Conservation (phyloP, 306 rosid species). For the Abrus pulchellus region DNA sequence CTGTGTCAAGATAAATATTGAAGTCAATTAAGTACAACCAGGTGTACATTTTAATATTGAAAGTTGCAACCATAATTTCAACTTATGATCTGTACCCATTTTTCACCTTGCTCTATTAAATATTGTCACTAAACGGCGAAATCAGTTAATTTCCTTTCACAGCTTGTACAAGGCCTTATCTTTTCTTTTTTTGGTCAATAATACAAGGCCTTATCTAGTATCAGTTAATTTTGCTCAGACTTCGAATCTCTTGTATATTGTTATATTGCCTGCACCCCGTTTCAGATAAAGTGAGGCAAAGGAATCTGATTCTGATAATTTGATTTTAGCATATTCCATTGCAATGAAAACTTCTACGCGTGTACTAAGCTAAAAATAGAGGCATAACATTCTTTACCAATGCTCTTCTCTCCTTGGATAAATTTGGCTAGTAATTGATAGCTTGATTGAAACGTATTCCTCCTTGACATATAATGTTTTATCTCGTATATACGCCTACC, state of each 20-base stretch:
- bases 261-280: not conserved
- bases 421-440: slow-evolving; percentile 26
- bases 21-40: not conserved
- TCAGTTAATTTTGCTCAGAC: not conserved
- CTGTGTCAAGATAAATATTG: not conserved
- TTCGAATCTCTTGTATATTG: not conserved
- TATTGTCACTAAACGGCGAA: not conserved
- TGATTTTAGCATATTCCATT: not conserved
- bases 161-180: not conserved
- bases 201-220: not conserved
- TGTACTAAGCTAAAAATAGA: slow-evolving; percentile 2
- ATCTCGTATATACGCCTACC: not conserved
- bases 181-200: not conserved
- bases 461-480: not conserved
- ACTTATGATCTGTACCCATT: not conserved
- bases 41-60: not conserved
- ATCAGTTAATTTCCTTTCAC: slow-evolving; percentile 17
- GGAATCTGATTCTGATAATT: not conserved
- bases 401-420: not conserved
- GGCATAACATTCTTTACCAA: slow-evolving; percentile 1
- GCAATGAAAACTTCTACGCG: not conserved
- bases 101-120: not conserved
- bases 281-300: not conserved
- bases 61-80: not conserved
- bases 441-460: slow-evolving; percentile 28